Evolutionary conservation across 2,329 filamentous ascomycete species (phyloP).

Genomic region (Aspergillus hiratsukae): DNA sequence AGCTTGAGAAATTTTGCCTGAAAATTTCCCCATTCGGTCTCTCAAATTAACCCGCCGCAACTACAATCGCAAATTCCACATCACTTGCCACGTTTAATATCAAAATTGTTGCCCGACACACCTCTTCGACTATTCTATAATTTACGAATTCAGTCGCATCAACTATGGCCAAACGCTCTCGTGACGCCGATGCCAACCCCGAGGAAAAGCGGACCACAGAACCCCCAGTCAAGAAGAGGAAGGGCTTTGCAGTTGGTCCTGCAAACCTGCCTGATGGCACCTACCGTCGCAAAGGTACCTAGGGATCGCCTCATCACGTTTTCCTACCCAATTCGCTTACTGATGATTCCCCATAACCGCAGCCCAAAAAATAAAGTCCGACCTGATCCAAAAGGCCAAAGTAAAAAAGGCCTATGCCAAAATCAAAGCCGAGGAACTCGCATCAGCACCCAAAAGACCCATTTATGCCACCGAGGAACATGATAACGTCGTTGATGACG

Average conservation of each 20-base stretch:
- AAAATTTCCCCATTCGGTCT: constrained; percentile 13
- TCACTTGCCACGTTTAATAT: constrained; percentile 2
- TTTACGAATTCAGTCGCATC: background rate
- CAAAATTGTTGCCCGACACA: constrained; percentile 9
- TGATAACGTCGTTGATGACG: constrained; percentile 16
- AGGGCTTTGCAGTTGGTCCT: constrained; percentile 82
- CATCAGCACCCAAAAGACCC: constrained; percentile 28
- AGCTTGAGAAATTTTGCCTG: background rate
- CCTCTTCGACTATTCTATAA: background rate
- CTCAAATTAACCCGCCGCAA: constrained; percentile 1
- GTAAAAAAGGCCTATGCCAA: constrained; percentile 90
- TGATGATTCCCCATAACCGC: constrained; percentile 2
- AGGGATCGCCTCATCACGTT: constrained; percentile 1
- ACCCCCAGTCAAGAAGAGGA: constrained; percentile 49
- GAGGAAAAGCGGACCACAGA: constrained; percentile 44
- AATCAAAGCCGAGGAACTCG: constrained; percentile 62
- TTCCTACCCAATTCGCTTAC: background rate
- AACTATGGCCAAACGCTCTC: constrained; percentile 58
- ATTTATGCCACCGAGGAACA: constrained; percentile 31
- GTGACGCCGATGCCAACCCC: constrained; percentile 41
- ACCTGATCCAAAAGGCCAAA: constrained; percentile 87
- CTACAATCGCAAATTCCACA: background rate
- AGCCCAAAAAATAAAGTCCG: constrained; percentile 86
- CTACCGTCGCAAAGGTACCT: constrained; percentile 70
- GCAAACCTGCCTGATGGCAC: constrained; percentile 87